Evolutionary conservation across 2,329 filamentous ascomycete genomes (phyloP).

Genomic region (Aspergillus novofumigatus): DNA sequence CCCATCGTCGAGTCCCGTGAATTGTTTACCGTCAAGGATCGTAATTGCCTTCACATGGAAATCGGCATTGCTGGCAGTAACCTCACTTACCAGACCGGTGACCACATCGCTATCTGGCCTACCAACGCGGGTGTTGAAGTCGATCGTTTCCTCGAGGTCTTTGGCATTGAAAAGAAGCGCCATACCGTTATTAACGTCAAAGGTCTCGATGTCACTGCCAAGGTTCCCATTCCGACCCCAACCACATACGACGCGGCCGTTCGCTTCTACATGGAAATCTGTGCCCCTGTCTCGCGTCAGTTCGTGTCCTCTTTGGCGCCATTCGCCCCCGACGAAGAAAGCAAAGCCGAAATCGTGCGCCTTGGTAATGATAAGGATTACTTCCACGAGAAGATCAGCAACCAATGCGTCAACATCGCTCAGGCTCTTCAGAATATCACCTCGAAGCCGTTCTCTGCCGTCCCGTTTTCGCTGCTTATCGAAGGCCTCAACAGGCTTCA

Average conservation of each 20-base stretch:
- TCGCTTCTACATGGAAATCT: constrained; percentile 96
- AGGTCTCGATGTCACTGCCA: constrained; percentile 88
- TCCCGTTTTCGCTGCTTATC: constrained; percentile 92
- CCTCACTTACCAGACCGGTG: constrained; percentile 89
- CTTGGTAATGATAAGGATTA: constrained; percentile 92
- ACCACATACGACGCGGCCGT: constrained; percentile 92
- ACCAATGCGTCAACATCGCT: constrained; percentile 83
- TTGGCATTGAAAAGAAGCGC: constrained; percentile 72
- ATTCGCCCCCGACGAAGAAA: constrained; percentile 79
- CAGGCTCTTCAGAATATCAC: constrained; percentile 73
- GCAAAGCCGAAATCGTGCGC: constrained; percentile 82
- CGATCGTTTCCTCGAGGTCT: constrained; percentile 76
- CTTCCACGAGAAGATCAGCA: constrained; percentile 80
- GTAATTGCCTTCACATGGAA: constrained; percentile 96
- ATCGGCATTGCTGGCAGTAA: constrained; percentile 87
- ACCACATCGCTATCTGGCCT: constrained; percentile 96
- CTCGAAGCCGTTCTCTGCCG: constrained; percentile 71
- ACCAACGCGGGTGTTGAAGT: constrained; percentile 92
- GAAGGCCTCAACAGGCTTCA: constrained; percentile 93
- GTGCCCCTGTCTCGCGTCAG: constrained; percentile 91
- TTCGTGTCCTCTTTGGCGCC: constrained; percentile 82
- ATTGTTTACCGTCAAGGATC: constrained; percentile 80
- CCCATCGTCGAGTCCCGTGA: constrained; percentile 88
- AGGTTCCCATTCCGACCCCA: constrained; percentile 94
- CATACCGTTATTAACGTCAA: constrained; percentile 83